Conservation (phyloP, 2,329 filamentous ascomycete species). For the Exophiala bonariae region DNA sequence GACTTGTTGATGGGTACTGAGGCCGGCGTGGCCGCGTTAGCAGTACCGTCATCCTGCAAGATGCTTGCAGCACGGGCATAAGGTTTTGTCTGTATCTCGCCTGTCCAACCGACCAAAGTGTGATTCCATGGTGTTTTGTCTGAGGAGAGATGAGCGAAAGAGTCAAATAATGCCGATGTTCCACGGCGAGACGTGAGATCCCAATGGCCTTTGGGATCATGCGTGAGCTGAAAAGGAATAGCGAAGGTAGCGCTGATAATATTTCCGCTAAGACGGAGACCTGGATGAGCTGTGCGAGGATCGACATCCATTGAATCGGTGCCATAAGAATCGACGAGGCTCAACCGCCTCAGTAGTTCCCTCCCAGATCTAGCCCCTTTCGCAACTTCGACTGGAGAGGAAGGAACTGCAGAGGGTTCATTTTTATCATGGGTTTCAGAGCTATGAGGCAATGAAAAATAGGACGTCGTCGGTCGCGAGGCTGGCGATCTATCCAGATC, state of each 20-base stretch:
- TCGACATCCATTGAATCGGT: constrained; percentile 45
- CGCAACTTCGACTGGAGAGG: constrained; percentile 42
- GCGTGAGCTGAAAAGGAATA: constrained; percentile 61
- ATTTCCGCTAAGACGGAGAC: constrained; percentile 59
- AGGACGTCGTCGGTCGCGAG: constrained; percentile 27
- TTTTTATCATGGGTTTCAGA: constrained; percentile 26
- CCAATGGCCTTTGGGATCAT: constrained; percentile 56
- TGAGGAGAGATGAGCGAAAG: constrained; percentile 85
- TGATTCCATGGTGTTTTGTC: constrained; percentile 83
- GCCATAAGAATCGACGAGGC: constrained; percentile 38
- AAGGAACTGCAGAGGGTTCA: constrained; percentile 3
- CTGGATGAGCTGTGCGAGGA: constrained; percentile 56
- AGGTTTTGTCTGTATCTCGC: constrained; percentile 64
- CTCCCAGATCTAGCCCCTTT: constrained; percentile 48
- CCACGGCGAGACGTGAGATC: constrained; percentile 76
- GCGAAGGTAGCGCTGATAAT: constrained; percentile 66
- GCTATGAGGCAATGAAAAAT: constrained; percentile 19
- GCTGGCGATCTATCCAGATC: constrained; percentile 34
- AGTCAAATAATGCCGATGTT: constrained; percentile 89
- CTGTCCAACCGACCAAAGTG: constrained; percentile 91
- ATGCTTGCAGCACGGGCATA: constrained; percentile 14
- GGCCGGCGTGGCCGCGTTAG: constrained; percentile 33
- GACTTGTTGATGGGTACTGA: constrained; percentile 53
- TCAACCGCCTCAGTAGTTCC: constrained; percentile 56
- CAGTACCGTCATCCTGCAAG: constrained; percentile 7